Conservation (phyloP, 2,329 filamentous ascomycete genomes). For the Berkeleyomyces rouxiae region DNA sequence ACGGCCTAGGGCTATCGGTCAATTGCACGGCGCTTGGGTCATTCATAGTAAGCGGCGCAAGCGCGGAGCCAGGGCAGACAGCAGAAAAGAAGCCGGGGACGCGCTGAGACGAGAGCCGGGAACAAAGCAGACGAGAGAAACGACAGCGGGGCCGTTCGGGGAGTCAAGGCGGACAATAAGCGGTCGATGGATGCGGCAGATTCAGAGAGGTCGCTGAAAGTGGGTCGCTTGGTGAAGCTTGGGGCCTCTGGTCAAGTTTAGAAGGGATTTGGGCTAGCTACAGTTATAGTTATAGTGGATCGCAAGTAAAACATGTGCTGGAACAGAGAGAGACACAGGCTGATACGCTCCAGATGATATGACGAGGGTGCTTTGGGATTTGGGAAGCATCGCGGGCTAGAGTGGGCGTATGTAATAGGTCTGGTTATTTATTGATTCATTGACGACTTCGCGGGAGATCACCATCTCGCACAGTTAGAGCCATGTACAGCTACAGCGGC, state of each 20-base stretch:
- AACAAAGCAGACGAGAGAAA: not conserved
- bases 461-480: too few relatives aligned
- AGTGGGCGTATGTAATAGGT: too few relatives aligned
- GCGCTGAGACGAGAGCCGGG: not conserved
- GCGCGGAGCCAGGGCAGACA: not conserved
- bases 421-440: too few relatives aligned
- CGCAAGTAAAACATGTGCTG: not conserved
- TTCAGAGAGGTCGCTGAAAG: not conserved
- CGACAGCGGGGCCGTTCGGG: not conserved
- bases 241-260: not conserved
- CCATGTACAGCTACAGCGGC: too few relatives aligned
- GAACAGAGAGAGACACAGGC: not conserved
- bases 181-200: not conserved
- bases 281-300: not conserved
- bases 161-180: not conserved
- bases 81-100: not conserved
- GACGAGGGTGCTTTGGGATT: not conserved
- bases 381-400: too few relatives aligned
- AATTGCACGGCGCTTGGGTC: not conserved
- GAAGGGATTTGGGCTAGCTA: not conserved
- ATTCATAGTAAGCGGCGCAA: conserved; percentile 13
- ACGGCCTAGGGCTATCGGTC: conserved; percentile 10
- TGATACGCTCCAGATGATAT: not conserved
- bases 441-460: too few relatives aligned
- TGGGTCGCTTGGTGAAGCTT: not conserved